These are phyloP conservation scores for Thalassia testudinum DNA, from an alignment of 116 monocot genomes.

Conservation along the genomic window DNA sequence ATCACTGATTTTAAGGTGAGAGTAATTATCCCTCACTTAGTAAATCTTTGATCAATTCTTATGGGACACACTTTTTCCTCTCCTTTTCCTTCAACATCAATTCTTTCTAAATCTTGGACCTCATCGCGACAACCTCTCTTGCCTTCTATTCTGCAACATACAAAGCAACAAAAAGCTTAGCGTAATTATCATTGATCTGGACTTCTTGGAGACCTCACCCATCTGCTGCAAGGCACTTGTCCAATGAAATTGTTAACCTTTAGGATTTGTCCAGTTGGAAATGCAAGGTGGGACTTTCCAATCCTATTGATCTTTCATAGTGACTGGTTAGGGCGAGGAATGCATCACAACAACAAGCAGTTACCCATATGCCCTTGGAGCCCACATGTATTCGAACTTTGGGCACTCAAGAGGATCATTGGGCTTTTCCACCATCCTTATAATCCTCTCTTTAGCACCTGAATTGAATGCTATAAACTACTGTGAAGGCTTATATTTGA, in stretches of 20 bases:
- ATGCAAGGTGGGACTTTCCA: conserved; percentile 99
- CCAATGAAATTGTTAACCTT: conserved; percentile 96
- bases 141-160: conserved; percentile 99
- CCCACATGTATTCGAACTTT: conserved; percentile 97
- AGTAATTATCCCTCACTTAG: no score
- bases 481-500: conserved; percentile 94
- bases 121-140: conserved; percentile 92
- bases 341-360: conserved; percentile 95
- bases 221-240: conserved; percentile 94
- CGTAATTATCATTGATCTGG: conserved; percentile 98
- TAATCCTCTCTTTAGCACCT: conserved; percentile 90
- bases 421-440: conserved; percentile 91
- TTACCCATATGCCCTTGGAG: conserved; percentile 77
- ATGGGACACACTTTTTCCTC: conserved; percentile 90
- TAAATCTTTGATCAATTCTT: conserved; percentile 76
- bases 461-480: conserved; percentile 92
- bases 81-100: conserved; percentile 93
- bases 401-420: conserved; percentile 91
- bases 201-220: conserved; percentile 96
- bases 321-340: conserved; percentile 91
- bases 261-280: conserved; percentile 98
- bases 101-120: conserved; percentile 94
- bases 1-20: no score
- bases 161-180: conserved; percentile 80
- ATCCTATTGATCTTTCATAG: conserved; percentile 96